A percentile compares a stretch with the other conserved stretches of the same genome.
Conservation (phyloP, 768 basidiomycete genomes). For the Lactifluus echinatus region DNA sequence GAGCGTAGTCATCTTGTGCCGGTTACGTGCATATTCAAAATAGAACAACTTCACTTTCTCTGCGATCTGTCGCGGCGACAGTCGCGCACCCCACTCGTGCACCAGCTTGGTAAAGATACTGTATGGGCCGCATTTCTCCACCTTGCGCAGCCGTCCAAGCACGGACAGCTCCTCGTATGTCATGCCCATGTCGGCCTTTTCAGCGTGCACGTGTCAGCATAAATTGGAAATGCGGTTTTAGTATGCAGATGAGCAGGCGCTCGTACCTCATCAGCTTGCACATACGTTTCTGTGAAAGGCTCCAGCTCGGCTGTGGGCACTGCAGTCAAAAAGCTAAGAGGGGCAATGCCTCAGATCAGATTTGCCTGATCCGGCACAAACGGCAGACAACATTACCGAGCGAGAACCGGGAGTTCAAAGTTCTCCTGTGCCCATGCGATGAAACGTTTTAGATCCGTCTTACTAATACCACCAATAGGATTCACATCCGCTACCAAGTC, state of each 20-base stretch:
- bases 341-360: background rate
- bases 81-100: slow-evolving; percentile 82
- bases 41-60: slow-evolving; percentile 97
- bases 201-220: background rate
- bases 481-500: slow-evolving; percentile 77
- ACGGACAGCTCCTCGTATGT: slow-evolving; percentile 94
- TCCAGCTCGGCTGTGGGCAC: slow-evolving; percentile 95
- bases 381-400: slow-evolving; percentile 37
- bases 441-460: slow-evolving; percentile 94
- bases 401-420: slow-evolving; percentile 81
- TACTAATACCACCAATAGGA: slow-evolving; percentile 96
- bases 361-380: background rate
- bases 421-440: slow-evolving; percentile 73
- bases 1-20: slow-evolving; percentile 98
- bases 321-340: slow-evolving; percentile 75
- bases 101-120: slow-evolving; percentile 94
- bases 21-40: slow-evolving; percentile 91
- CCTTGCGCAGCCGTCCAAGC: slow-evolving; percentile 87
- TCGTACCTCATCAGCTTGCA: slow-evolving; percentile 88
- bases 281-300: slow-evolving; percentile 88
- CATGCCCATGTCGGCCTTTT: slow-evolving; percentile 97
- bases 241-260: no score
- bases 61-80: slow-evolving; percentile 85
- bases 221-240: no score
- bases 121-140: slow-evolving; percentile 97